These are phyloP conservation scores for Trichoderma hamatum DNA, from an alignment of 2,329 filamentous ascomycete species.

Conservation along the genomic window DNA sequence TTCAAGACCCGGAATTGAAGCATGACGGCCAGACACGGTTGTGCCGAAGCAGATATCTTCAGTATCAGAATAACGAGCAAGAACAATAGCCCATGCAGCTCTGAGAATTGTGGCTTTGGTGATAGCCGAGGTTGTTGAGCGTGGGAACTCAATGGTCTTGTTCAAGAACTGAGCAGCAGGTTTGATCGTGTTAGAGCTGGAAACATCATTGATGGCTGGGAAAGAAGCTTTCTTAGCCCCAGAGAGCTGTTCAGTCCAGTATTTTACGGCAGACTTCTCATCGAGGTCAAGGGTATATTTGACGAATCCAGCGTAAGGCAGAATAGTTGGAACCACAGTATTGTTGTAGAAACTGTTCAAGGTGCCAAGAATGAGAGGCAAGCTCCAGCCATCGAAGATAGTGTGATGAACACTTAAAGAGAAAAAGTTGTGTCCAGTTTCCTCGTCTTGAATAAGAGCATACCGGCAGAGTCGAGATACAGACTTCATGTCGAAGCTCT, in stretches of 20 bases:
- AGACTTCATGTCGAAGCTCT: constrained; percentile 14
- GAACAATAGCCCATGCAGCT: constrained; percentile 32
- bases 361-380: constrained; percentile 1
- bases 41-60: constrained; percentile 32
- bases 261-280: not conserved
- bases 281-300: constrained; percentile 12
- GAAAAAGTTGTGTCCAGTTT: constrained; percentile 1
- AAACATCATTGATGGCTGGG: constrained; percentile 26
- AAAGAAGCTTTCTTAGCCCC: not conserved
- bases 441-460: constrained; percentile 20
- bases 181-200: not conserved
- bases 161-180: not conserved
- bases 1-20: constrained; percentile 12
- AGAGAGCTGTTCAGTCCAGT: constrained; percentile 11
- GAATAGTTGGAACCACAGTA: constrained; percentile 25
- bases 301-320: constrained; percentile 16
- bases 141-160: not conserved
- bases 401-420: constrained; percentile 8
- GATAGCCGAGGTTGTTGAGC: not conserved
- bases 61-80: constrained; percentile 27
- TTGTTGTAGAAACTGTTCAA: not conserved
- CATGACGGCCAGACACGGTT: constrained; percentile 29
- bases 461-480: constrained; percentile 26
- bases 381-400: constrained; percentile 17
- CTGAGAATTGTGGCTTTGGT: constrained; percentile 29